Evolutionary conservation across 2,329 filamentous ascomycete species (phyloP).

Genomic region (Aureobasidium pullulans): DNA sequence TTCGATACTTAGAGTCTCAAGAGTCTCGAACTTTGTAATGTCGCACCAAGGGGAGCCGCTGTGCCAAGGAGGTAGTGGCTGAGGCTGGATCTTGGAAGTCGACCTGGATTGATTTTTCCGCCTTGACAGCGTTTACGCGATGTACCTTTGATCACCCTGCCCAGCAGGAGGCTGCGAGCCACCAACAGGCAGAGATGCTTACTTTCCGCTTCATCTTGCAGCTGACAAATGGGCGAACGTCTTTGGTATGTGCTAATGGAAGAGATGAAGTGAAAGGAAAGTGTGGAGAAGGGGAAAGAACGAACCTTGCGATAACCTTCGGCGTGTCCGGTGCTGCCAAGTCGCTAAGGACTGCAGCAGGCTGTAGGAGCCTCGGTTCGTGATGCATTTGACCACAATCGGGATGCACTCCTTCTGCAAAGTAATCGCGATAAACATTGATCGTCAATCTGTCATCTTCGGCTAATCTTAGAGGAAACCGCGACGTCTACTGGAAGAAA

Average conservation of each 20-base stretch:
- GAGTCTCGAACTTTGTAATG: slow-evolving; percentile 8
- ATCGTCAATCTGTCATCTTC: neutral
- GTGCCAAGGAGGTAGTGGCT: slow-evolving; percentile 3
- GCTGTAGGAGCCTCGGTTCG: neutral
- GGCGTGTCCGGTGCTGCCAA: neutral
- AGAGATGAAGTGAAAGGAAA: slow-evolving; percentile 3
- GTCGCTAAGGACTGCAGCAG: neutral
- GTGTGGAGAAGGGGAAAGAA: slow-evolving; percentile 6
- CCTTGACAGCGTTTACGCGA: neutral
- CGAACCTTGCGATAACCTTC: neutral
- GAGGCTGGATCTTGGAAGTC: slow-evolving; percentile 10
- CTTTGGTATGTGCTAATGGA: neutral
- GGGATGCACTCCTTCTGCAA: neutral
- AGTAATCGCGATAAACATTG: neutral
- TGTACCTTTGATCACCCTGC: neutral
- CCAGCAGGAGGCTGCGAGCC: neutral
- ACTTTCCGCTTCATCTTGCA: neutral
- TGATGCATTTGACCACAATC: neutral
- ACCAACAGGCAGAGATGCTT: neutral
- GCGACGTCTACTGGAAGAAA: neutral
- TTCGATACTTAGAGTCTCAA: neutral
- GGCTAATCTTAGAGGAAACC: neutral
- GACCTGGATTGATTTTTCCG: neutral
- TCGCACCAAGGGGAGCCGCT: neutral
- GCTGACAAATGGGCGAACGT: neutral